Conservation (phyloP, 768 basidiomycete species). For the Suillus subluteus region DNA sequence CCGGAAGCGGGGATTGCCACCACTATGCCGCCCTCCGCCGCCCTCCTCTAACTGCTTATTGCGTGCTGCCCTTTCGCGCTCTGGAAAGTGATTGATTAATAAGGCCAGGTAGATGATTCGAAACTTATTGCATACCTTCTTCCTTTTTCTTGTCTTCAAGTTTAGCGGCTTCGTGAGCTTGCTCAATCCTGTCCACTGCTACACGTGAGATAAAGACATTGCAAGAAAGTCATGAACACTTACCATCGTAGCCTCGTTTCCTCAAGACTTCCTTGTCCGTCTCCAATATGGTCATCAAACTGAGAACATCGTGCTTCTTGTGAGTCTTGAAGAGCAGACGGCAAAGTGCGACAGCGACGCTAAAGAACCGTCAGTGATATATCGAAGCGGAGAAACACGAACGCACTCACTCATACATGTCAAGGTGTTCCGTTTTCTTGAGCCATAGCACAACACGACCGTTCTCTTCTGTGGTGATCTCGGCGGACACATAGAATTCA, state of each 20-base stretch:
- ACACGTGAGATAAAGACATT: neutral
- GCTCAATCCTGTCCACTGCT: conserved; percentile 1
- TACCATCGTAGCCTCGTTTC: conserved; percentile 82
- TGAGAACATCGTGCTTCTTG: conserved; percentile 79
- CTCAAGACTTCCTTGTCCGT: conserved; percentile 80
- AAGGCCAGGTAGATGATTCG: neutral
- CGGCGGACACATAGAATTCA: conserved; percentile 59
- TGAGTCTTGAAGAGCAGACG: conserved; percentile 72
- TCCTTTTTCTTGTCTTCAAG: conserved; percentile 5
- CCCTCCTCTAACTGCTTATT: neutral
- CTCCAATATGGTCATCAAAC: conserved; percentile 89
- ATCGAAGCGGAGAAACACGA: conserved; percentile 30
- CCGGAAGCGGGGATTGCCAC: neutral
- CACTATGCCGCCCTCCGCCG: neutral
- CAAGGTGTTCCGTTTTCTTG: conserved; percentile 37
- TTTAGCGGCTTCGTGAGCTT: conserved; percentile 1
- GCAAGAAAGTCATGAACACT: conserved; percentile 10
- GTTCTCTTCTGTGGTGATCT: conserved; percentile 46
- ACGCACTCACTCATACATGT: conserved; percentile 84
- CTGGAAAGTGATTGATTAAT: neutral
- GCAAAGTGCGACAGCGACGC: conserved; percentile 81
- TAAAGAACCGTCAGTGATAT: conserved; percentile 30
- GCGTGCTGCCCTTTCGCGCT: neutral
- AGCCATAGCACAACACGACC: conserved; percentile 67
- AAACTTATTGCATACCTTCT: neutral